phyloP scores from a whole-genome alignment of 2,329 filamentous ascomycete species.

The Lachnellula arida region DNA sequence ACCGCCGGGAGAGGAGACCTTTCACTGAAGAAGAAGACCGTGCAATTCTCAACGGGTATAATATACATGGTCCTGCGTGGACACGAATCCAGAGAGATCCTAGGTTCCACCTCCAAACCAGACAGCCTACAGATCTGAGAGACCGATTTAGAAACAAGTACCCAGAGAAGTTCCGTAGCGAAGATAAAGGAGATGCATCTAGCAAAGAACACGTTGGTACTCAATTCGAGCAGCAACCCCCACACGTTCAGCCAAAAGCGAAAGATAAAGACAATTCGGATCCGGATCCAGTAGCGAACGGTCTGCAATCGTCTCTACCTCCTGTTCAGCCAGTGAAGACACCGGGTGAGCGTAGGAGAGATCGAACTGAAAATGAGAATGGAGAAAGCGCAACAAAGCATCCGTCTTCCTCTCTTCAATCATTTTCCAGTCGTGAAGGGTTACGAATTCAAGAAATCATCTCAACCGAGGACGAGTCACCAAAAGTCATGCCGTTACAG shows the following conservation, averaged over 20 bases:
- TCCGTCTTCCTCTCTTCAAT: slow-evolving; percentile 2
- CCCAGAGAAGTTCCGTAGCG: slow-evolving; percentile 45
- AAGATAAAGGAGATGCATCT: slow-evolving; percentile 9
- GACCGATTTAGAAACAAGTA: slow-evolving; percentile 62
- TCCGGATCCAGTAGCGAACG: slow-evolving; percentile 1
- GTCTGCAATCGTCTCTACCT: background rate
- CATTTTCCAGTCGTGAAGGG: slow-evolving; percentile 21
- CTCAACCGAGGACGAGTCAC: slow-evolving; percentile 13
- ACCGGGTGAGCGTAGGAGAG: background rate
- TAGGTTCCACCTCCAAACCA: slow-evolving; percentile 50
- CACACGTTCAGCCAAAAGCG: background rate
- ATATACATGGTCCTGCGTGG: slow-evolving; percentile 59
- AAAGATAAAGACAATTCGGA: slow-evolving; percentile 2
- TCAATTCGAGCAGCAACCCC: background rate
- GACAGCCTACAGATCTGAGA: slow-evolving; percentile 59
- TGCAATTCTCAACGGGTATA: slow-evolving; percentile 56
- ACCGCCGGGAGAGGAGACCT: slow-evolving; percentile 53
- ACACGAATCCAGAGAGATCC: slow-evolving; percentile 60
- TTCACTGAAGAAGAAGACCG: slow-evolving; percentile 60
- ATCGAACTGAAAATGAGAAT: background rate
- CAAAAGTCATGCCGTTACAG: slow-evolving; percentile 11
- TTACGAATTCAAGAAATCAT: slow-evolving; percentile 30
- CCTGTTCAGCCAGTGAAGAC: slow-evolving; percentile 1
- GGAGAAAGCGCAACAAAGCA: background rate
- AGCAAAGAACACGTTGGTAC: background rate